These are phyloP conservation scores for Colletotrichum sidae DNA, from an alignment of 2,329 filamentous ascomycete species.

Conservation along the genomic window DNA sequence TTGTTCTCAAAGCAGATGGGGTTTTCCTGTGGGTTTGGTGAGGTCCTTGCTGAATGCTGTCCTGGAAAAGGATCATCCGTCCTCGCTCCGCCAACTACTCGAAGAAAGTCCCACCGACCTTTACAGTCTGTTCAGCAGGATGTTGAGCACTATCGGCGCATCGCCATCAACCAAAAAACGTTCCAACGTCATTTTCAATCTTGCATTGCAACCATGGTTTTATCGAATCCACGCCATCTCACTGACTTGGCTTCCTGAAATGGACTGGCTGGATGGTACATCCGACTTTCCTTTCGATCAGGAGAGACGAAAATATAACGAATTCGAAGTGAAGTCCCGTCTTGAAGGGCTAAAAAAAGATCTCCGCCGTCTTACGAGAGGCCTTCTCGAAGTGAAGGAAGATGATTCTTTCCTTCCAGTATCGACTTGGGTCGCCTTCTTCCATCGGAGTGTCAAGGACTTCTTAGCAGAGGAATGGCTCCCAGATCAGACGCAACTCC, in stretches of 20 bases:
- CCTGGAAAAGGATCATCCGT: not conserved
- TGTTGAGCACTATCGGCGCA: not conserved
- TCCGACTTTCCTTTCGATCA: conserved; percentile 1
- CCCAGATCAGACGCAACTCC: too few species aligned
- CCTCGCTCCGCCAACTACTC: not conserved
- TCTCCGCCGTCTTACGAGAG: not conserved
- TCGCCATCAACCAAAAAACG: not conserved
- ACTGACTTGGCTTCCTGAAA: conserved; percentile 3
- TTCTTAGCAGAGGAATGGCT: too few species aligned
- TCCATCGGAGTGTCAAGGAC: too few species aligned
- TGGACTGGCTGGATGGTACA: not conserved
- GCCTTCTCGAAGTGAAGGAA: conserved; percentile 1
- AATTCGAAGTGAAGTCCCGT: not conserved
- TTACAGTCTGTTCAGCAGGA: not conserved
- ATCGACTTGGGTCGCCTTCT: too few species aligned
- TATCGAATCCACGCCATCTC: not conserved
- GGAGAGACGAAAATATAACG: not conserved
- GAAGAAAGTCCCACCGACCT: conserved; percentile 5
- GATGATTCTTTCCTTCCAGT: too few species aligned
- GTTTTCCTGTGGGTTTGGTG: conserved; percentile 21
- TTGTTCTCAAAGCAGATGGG: not conserved
- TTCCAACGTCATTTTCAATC: not conserved
- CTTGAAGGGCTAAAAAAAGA: not conserved
- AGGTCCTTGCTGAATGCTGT: conserved; percentile 3
- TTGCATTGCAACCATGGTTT: not conserved